Base-by-base conservation (phyloP, 202 grass and related monocot genomes). In the Setaria viridis region DNA sequence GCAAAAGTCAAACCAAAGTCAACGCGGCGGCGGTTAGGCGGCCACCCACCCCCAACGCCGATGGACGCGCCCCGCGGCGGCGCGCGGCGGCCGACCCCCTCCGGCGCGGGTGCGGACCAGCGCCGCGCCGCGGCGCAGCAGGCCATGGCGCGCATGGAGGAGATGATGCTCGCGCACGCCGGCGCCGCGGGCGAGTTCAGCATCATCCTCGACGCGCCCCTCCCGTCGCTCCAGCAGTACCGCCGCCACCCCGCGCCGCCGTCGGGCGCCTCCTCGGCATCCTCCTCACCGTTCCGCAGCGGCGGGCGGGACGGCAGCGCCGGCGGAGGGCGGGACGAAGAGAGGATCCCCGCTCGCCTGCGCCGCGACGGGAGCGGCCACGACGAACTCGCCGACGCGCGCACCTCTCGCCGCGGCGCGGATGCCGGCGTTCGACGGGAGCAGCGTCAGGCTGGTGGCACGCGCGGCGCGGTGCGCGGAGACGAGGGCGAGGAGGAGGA, bases 151-250 rank as follows among this genome's bases (percentile, higher is more conserved):
- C 81, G 82, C 8, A 84, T 91, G 89, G 89, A 88, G 64, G 89
- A 91, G 81, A 25, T 87, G 76, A 91, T 91, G 85, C 55, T 88
- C 7, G 85, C 89, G 47, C 89, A 91, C 81, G 81, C 85, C 0
- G 89, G 89, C 70, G 81, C 89, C 20, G 77, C 81, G 0, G 89
- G 85, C 64, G 77, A 91, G 77, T 91, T 91, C 85, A 91, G 85
- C 64, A 87, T 91, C 76, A 85, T 88, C 76, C 81, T 91, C 15
- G 85, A 91, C 41, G 89, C 89, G 11, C 89, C 85, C 1, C 89
- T 88, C 20, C 89, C 89, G 1, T 88, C 77, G 47, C 89, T 80
- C 55, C 81, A 91, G 55, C 81, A 48, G 45, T 91, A 91, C 85
- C 81, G 81, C 81, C 70, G 77, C 47, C 63, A 88, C 81, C 47